phyloP scores from a whole-genome alignment of 805 yeast genomes.

The Metschnikowia lachancei region DNA sequence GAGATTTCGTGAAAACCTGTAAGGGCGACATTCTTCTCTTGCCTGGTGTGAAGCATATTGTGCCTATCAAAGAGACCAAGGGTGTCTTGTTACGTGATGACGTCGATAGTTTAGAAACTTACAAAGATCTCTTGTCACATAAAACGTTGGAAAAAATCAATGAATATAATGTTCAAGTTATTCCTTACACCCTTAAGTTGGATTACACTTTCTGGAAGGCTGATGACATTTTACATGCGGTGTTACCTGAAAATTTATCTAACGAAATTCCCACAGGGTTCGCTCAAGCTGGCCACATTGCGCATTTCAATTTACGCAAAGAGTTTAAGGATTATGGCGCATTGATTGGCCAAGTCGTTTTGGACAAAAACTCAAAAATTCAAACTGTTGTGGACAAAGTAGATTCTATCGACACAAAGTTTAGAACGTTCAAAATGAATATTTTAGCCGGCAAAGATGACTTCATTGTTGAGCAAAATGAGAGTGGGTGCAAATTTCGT shows the following conservation, averaged over 20 bases:
- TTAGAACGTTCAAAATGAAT: slow-evolving; percentile 91
- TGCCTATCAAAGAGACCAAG: slow-evolving; percentile 39
- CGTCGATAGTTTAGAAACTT: slow-evolving; percentile 39
- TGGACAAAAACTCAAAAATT: slow-evolving; percentile 81
- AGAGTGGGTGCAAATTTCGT: slow-evolving; percentile 77
- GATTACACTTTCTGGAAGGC: slow-evolving; percentile 83
- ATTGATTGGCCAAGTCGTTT: slow-evolving; percentile 82
- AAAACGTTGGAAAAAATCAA: slow-evolving; percentile 46
- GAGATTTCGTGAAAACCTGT: slow-evolving; percentile 57
- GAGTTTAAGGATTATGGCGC: slow-evolving; percentile 80
- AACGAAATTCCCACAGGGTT: slow-evolving; percentile 87
- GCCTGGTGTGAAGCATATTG: slow-evolving; percentile 71
- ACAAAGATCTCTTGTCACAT: slow-evolving; percentile 37
- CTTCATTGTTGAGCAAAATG: slow-evolving; percentile 79
- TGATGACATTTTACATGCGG: slow-evolving; percentile 77
- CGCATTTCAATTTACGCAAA: slow-evolving; percentile 82
- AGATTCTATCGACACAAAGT: slow-evolving; percentile 80
- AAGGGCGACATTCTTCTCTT: slow-evolving; percentile 61
- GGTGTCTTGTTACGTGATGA: slow-evolving; percentile 63
- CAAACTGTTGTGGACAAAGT: slow-evolving; percentile 90
- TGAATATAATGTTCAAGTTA: slow-evolving; percentile 45
- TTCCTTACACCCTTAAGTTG: slow-evolving; percentile 53
- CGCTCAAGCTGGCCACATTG: slow-evolving; percentile 92
- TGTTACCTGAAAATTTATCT: slow-evolving; percentile 67
- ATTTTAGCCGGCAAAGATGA: slow-evolving; percentile 83